phyloP scores from a whole-genome alignment of 2,329 filamentous ascomycete genomes.

The Hansfordia pulvinata region DNA sequence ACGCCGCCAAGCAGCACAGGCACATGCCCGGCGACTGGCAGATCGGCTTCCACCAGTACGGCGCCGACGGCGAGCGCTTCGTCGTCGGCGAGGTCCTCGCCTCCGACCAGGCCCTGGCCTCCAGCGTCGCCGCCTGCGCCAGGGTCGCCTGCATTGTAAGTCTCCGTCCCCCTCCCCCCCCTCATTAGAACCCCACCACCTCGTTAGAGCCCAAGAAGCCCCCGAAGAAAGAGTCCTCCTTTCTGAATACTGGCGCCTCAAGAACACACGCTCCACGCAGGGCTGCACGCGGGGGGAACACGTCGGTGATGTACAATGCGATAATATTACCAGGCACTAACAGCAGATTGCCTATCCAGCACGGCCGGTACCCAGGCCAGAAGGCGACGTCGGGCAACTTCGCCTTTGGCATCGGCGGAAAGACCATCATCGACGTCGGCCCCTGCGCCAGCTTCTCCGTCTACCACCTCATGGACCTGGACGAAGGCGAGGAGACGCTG shows the following conservation, averaged over 20 bases:
- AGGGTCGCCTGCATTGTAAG: constrained; percentile 22
- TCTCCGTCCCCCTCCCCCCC: too few species aligned
- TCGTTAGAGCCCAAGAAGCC: too few species aligned
- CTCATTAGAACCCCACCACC: too few species aligned
- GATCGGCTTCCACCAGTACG: constrained; percentile 30
- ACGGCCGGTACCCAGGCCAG: constrained; percentile 33
- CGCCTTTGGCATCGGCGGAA: constrained; percentile 25
- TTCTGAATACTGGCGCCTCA: too few species aligned
- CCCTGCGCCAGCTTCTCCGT: constrained; percentile 28
- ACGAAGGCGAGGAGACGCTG: constrained; percentile 10
- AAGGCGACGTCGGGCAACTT: constrained; percentile 39
- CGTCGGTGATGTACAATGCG: too few species aligned
- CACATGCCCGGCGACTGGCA: constrained; percentile 15
- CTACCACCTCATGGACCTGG: constrained; percentile 33
- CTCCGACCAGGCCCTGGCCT: constrained; percentile 27
- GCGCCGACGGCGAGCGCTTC: constrained; percentile 28
- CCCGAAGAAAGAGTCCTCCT: too few species aligned
- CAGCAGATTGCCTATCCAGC: too few species aligned
- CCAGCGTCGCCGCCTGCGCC: constrained; percentile 23
- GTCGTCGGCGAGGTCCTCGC: constrained; percentile 33
- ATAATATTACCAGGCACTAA: too few species aligned
- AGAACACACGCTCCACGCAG: too few species aligned
- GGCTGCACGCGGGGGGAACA: too few species aligned
- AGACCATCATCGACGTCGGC: constrained; percentile 21
- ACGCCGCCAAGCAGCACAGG: constrained; percentile 9